phyloP scores from a whole-genome alignment of 148 eudicot species.

The Rhododendron williamsianum region DNA sequence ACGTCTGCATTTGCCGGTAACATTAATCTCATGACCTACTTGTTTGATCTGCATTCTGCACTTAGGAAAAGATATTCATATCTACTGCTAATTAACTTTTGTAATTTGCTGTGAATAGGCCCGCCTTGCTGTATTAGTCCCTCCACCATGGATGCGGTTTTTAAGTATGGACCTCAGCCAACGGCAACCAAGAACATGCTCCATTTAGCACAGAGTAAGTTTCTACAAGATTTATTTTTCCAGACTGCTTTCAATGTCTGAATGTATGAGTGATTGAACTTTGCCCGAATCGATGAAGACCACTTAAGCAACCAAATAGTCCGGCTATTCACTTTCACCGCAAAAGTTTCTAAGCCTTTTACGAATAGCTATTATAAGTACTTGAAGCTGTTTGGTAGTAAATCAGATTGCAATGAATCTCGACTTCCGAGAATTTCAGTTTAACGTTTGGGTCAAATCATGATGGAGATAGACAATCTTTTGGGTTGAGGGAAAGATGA shows the following conservation, averaged over 20 bases:
- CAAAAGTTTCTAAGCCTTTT: background rate
- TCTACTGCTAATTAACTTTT: too few relatives aligned
- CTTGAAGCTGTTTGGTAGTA: background rate
- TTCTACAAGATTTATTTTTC: background rate
- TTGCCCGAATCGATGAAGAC: background rate
- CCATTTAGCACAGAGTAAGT: constrained; percentile 75
- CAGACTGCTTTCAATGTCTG: background rate
- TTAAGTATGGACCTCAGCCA: constrained; percentile 52
- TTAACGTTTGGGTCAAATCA: background rate
- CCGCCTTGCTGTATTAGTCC: constrained; percentile 60
- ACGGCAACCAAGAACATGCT: constrained; percentile 79
- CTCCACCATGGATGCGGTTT: constrained; percentile 32
- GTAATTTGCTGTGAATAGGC: constrained; percentile 28
- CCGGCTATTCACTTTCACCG: background rate
- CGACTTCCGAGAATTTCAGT: background rate
- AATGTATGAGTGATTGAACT: background rate
- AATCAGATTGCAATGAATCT: background rate
- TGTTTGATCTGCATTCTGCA: background rate
- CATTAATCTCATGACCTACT: background rate
- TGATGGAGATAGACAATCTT: background rate
- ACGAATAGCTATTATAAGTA: background rate
- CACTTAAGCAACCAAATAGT: background rate
- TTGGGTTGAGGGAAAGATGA: background rate
- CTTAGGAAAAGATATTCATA: background rate
- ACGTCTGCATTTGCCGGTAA: constrained; percentile 32